A percentile compares a stretch with the other conserved stretches of the same genome.
Evolutionary conservation across 805 yeast species (phyloP).

Genomic region (Wickerhamiella sergipiensis): DNA sequence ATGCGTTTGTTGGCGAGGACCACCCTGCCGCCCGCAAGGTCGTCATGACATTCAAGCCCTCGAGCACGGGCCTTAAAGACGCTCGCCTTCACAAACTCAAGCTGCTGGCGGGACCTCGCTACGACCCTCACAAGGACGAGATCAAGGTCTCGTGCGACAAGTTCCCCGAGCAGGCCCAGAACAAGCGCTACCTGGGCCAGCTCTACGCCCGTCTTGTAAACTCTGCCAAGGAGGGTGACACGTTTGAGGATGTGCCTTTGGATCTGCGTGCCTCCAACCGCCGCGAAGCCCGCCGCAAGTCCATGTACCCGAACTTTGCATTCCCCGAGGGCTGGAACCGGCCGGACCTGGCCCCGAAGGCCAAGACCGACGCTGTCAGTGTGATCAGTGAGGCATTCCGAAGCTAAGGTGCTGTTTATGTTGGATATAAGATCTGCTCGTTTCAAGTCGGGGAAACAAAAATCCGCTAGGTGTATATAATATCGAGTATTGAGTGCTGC

Average conservation of each 20-base stretch:
- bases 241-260: conserved; percentile 65
- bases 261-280: conserved; percentile 57
- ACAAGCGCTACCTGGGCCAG: conserved; percentile 59
- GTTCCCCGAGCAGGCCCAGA: conserved; percentile 71
- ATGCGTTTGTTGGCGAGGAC: conserved; percentile 58
- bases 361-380: conserved; percentile 20
- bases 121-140: conserved; percentile 43
- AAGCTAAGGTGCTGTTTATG: too few species aligned
- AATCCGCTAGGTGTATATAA: conserved; percentile 1
- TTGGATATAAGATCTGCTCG: too few species aligned
- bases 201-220: conserved; percentile 44
- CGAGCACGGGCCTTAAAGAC: conserved; percentile 29
- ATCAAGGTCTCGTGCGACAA: conserved; percentile 53
- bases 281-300: conserved; percentile 30
- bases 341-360: conserved; percentile 56
- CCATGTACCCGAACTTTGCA: conserved; percentile 26
- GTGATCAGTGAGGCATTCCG: neutral
- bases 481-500: neutral
- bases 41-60: conserved; percentile 39
- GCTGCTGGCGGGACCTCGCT: conserved; percentile 67
- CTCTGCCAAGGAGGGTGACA: conserved; percentile 53
- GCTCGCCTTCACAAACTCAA: conserved; percentile 58
- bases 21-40: conserved; percentile 64
- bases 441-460: neutral
- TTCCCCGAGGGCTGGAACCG: conserved; percentile 77